Evolutionary conservation across 2,329 filamentous ascomycete genomes (phyloP).

Genomic region (Aspergillus neotritici): DNA sequence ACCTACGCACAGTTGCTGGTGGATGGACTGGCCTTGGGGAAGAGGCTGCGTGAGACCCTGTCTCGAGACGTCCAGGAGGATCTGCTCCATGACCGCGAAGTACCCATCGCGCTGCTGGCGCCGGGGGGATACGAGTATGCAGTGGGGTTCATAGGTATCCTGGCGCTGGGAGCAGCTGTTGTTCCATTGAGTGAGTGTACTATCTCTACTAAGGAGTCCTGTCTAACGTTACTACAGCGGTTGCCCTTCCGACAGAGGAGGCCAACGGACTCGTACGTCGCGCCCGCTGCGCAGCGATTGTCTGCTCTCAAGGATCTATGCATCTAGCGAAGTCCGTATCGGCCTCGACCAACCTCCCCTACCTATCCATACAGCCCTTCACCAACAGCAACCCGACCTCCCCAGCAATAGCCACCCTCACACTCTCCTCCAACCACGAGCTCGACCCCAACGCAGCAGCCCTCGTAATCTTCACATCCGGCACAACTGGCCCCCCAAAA

Average conservation of each 20-base stretch:
- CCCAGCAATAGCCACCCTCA: constrained; percentile 5
- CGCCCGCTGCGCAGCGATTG: constrained; percentile 18
- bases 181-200: constrained; percentile 27
- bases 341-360: no score
- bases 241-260: constrained; percentile 27
- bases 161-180: constrained; percentile 30
- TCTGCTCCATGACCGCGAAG: constrained; percentile 24
- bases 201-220: neutral
- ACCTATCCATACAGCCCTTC: no score
- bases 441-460: constrained; percentile 28
- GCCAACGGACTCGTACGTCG: constrained; percentile 27
- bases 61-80: constrained; percentile 13
- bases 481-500: constrained; percentile 33
- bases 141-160: constrained; percentile 30
- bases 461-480: constrained; percentile 35
- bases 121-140: constrained; percentile 35
- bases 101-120: constrained; percentile 29
- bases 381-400: no score
- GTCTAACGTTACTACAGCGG: constrained; percentile 11
- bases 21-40: constrained; percentile 26
- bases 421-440: constrained; percentile 26
- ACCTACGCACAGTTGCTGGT: constrained; percentile 30
- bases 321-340: no score
- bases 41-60: constrained; percentile 14
- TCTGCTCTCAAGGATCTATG: constrained; percentile 8